Evolutionary conservation across 768 basidiomycete genomes (phyloP).

Genomic region (Suillus spraguei): DNA sequence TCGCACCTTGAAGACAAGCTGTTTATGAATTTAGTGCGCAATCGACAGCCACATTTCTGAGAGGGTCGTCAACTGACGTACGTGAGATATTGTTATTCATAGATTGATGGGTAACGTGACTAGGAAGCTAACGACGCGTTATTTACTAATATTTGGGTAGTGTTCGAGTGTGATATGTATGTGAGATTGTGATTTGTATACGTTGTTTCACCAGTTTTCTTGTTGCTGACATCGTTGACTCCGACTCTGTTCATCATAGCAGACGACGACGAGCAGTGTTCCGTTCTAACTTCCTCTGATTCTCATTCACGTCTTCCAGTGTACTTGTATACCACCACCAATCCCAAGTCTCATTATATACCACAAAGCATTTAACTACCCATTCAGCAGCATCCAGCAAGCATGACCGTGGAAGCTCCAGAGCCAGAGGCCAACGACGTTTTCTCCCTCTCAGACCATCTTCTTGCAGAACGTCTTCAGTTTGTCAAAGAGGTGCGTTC

Average conservation of each 20-base stretch:
- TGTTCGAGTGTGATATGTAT: constrained; percentile 27
- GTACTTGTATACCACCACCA: constrained; percentile 28
- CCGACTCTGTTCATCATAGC: constrained; percentile 15
- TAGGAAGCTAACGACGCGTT: constrained; percentile 27
- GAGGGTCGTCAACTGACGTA: too few species aligned
- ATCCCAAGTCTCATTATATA: constrained; percentile 3
- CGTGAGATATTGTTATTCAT: background rate
- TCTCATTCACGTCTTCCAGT: constrained; percentile 9
- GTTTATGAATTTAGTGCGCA: background rate
- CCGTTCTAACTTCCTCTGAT: constrained; percentile 5
- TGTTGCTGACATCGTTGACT: constrained; percentile 2
- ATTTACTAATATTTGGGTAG: constrained; percentile 27
- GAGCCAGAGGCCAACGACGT: constrained; percentile 48
- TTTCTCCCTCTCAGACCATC: constrained; percentile 75
- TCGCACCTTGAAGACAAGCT: background rate
- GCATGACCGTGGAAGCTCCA: constrained; percentile 25
- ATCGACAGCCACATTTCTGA: too few species aligned
- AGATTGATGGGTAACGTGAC: constrained; percentile 5
- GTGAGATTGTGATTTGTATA: constrained; percentile 8
- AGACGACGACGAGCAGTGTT: constrained; percentile 11
- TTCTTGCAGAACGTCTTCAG: constrained; percentile 66
- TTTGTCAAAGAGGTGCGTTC: constrained; percentile 71
- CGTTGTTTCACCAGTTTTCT: background rate
- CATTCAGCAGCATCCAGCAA: background rate
- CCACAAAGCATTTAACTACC: background rate